Evolutionary conservation across 805 yeast species (phyloP).

Genomic region (Candida succiphila): DNA sequence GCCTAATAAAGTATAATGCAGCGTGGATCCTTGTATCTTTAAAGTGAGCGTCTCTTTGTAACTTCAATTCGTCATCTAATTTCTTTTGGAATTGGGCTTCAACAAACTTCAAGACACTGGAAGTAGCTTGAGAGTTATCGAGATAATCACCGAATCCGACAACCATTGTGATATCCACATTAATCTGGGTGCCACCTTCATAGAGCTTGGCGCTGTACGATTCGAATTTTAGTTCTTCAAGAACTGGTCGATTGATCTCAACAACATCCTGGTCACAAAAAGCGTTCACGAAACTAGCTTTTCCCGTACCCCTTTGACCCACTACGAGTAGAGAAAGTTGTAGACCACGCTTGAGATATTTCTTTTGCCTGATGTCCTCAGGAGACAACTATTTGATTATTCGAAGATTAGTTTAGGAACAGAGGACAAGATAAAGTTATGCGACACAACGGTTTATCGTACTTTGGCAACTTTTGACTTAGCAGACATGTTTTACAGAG

Average conservation of each 20-base stretch:
- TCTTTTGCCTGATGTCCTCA: conserved; percentile 27
- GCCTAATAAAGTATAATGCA: conserved; percentile 73
- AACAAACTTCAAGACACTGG: conserved; percentile 52
- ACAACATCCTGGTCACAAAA: conserved; percentile 49
- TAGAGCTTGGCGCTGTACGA: conserved; percentile 23
- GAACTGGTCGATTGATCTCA: conserved; percentile 29
- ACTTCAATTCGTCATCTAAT: conserved; percentile 65
- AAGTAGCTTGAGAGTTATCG: conserved; percentile 53
- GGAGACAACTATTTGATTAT: conserved; percentile 15
- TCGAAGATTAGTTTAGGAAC: no score
- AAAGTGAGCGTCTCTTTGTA: conserved; percentile 29
- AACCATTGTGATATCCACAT: conserved; percentile 52
- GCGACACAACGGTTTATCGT: no score
- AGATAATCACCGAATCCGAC: conserved; percentile 69
- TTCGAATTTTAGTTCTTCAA: conserved; percentile 18
- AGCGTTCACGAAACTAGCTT: conserved; percentile 72
- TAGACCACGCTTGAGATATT: conserved; percentile 40
- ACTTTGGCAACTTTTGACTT: no score
- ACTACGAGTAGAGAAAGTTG: conserved; percentile 38
- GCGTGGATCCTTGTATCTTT: conserved; percentile 73
- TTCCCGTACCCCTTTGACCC: conserved; percentile 60
- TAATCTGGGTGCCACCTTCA: conserved; percentile 38
- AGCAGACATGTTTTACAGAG: no score
- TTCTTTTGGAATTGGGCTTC: conserved; percentile 68
- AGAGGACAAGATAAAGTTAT: no score